These are phyloP conservation scores for Exophiala xenobiotica DNA, from an alignment of 2,329 filamentous ascomycete genomes.

Conservation along the genomic window DNA sequence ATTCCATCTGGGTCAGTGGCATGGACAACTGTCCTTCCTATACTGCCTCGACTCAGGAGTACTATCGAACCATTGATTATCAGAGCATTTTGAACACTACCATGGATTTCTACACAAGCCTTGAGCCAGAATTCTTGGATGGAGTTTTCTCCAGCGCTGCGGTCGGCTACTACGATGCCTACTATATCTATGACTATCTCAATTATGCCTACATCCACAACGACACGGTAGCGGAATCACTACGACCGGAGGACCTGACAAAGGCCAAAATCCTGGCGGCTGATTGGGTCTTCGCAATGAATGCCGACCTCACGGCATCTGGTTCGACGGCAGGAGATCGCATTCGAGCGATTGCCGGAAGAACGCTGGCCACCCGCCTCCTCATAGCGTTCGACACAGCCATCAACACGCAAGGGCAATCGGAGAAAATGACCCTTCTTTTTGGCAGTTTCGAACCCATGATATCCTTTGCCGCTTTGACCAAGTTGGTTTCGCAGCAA, in stretches of 20 bases:
- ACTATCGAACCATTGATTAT: conserved; percentile 45
- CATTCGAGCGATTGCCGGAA: conserved; percentile 44
- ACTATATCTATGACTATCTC: conserved; percentile 57
- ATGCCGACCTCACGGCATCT: conserved; percentile 35
- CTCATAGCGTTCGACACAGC: conserved; percentile 41
- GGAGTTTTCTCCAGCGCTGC: conserved; percentile 40
- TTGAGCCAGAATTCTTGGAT: conserved; percentile 47
- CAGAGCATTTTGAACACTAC: conserved; percentile 39
- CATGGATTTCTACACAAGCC: conserved; percentile 46
- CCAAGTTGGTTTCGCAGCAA: conserved; percentile 40
- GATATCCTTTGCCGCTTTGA: conserved; percentile 51
- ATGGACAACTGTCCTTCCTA: conserved; percentile 46
- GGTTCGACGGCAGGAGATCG: conserved; percentile 27
- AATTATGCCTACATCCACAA: conserved; percentile 57
- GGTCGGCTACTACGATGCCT: conserved; percentile 54
- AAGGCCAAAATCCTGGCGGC: conserved; percentile 44
- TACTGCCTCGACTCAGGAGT: conserved; percentile 39
- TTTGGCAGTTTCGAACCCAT: conserved; percentile 53
- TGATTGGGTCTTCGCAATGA: conserved; percentile 48
- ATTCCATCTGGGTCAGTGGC: conserved; percentile 53
- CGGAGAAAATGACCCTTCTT: conserved; percentile 47
- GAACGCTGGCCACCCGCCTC: conserved; percentile 42
- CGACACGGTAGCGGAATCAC: conserved; percentile 36
- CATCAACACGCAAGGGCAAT: conserved; percentile 38
- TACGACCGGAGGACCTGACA: conserved; percentile 35